Percentiles rank a stretch among this genome's conserved stretches.
Conservation (phyloP, 1,139 yeast genomes). For the Citeromyces hawaiiensis region DNA sequence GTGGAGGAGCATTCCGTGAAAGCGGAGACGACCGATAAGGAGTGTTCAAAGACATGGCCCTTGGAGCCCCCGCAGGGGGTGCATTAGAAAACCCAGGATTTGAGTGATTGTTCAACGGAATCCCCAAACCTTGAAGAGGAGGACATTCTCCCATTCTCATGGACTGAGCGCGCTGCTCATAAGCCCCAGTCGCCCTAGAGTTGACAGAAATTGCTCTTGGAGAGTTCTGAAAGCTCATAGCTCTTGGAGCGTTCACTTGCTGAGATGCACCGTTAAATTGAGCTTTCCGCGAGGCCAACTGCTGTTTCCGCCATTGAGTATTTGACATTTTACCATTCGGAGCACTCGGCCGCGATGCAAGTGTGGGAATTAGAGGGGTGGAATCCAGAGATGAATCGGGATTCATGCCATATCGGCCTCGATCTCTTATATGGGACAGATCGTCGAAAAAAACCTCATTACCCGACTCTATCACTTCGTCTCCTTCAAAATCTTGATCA, state of each 20-base stretch:
- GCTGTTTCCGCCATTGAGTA: constrained; percentile 52
- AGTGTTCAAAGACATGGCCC: constrained; percentile 2
- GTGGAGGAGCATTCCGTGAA: not conserved
- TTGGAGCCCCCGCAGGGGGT: constrained; percentile 7
- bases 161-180: constrained; percentile 6
- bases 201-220: constrained; percentile 19
- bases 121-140: constrained; percentile 5
- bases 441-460: constrained; percentile 47
- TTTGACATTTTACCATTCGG: constrained; percentile 20
- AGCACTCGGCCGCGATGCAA: constrained; percentile 19
- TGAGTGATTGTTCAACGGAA: not conserved
- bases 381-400: constrained; percentile 32
- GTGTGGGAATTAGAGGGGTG: constrained; percentile 63
- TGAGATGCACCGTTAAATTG: constrained; percentile 10
- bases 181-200: constrained; percentile 12
- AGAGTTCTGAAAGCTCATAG: constrained; percentile 41
- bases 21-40: constrained; percentile 1
- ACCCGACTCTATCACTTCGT: constrained; percentile 29
- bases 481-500: constrained; percentile 34
- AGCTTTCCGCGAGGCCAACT: constrained; percentile 57
- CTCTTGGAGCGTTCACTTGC: constrained; percentile 23
- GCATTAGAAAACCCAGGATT: not conserved
- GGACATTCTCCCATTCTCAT: constrained; percentile 1
- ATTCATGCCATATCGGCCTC: constrained; percentile 47
- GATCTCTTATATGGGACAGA: constrained; percentile 44